phyloP scores from a whole-genome alignment of 116 monocot genomes.

The Posidonia oceanica region DNA sequence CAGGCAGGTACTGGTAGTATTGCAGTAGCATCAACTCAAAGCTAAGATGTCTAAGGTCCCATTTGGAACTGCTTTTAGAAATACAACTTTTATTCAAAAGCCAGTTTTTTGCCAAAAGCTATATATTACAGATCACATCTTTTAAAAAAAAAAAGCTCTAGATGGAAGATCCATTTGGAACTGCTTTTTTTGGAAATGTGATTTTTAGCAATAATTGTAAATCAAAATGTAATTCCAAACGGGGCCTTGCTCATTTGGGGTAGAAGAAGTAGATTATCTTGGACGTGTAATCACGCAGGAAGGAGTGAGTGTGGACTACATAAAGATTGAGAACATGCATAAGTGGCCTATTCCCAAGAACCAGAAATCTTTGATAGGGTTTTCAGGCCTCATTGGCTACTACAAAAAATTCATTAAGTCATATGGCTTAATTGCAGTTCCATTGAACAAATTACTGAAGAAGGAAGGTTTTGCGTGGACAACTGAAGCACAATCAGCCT shows the following conservation, averaged over 20 bases:
- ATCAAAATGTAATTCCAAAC: too few species aligned
- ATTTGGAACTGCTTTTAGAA: too few species aligned
- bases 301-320: too few species aligned
- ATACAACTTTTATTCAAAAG: too few species aligned
- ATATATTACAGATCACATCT: too few species aligned
- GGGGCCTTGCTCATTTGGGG: not conserved
- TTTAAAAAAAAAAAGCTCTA: too few species aligned
- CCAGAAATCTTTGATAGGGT: not conserved
- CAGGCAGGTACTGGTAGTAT: not conserved
- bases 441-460: not conserved
- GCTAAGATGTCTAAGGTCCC: not conserved
- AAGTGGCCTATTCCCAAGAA: not conserved
- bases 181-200: too few species aligned
- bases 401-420: constrained; percentile 4
- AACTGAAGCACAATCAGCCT: not conserved
- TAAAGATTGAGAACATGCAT: not conserved
- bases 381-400: constrained; percentile 1
- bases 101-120: too few species aligned
- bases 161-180: too few species aligned
- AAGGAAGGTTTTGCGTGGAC: not conserved
- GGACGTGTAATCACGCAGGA: not conserved
- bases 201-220: too few species aligned
- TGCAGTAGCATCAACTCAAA: not conserved
- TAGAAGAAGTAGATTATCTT: not conserved
- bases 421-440: constrained; percentile 1